These are phyloP conservation scores for Talaromyces sp. DNA, from an alignment of 2,329 filamentous ascomycete species.

Conservation along the genomic window DNA sequence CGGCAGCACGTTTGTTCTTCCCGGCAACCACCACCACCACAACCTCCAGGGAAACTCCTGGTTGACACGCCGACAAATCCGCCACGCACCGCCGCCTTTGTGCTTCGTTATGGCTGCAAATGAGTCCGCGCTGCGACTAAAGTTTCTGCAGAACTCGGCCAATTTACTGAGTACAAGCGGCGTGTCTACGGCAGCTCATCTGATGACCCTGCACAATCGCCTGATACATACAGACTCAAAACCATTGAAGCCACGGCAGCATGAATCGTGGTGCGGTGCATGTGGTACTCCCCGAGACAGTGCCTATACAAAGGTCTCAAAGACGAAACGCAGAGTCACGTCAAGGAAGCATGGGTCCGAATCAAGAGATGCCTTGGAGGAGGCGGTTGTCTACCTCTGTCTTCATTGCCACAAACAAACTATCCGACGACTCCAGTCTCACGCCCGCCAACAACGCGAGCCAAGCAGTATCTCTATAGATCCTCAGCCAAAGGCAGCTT, in stretches of 20 bases:
- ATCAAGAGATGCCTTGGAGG: constrained; percentile 13
- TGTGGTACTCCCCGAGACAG: constrained; percentile 35
- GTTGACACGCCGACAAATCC: not conserved
- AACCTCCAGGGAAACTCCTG: not conserved
- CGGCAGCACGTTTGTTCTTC: not conserved
- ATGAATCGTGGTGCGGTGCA: constrained; percentile 31
- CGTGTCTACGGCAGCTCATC: constrained; percentile 37
- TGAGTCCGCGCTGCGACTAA: constrained; percentile 21
- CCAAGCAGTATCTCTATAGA: constrained; percentile 1
- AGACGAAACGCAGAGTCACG: constrained; percentile 17
- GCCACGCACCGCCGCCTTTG: not conserved
- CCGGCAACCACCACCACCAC: not conserved
- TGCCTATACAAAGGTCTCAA: constrained; percentile 23
- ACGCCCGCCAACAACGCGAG: constrained; percentile 14
- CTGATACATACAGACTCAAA: constrained; percentile 30
- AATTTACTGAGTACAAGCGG: constrained; percentile 24
- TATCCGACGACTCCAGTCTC: constrained; percentile 11
- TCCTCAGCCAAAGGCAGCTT: not conserved
- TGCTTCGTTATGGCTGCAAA: constrained; percentile 15
- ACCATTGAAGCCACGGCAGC: constrained; percentile 25
- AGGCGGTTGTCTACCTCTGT: constrained; percentile 32
- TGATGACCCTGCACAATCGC: constrained; percentile 32
- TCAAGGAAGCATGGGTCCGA: constrained; percentile 5
- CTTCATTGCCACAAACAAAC: constrained; percentile 30
- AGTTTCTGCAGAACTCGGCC: constrained; percentile 34